Evolutionary conservation across 257 asterid species (phyloP).

Genomic region (Paraleonurus japonicus): DNA sequence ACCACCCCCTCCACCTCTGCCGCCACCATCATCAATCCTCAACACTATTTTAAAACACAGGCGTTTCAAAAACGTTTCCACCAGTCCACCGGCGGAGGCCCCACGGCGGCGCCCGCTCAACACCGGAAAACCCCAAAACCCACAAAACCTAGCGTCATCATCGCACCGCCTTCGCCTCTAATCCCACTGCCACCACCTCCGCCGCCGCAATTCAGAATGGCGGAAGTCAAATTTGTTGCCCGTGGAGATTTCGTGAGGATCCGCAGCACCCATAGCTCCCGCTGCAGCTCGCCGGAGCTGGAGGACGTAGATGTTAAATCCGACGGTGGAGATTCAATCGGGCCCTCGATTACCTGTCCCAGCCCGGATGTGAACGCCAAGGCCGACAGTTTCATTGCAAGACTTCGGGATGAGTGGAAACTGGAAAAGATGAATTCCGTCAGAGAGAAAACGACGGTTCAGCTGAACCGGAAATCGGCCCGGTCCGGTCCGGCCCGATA

Average conservation of each 20-base stretch:
- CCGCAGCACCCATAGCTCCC: constrained; percentile 58
- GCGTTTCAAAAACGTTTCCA: constrained; percentile 37
- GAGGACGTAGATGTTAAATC: constrained; percentile 72
- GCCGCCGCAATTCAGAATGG: constrained; percentile 79
- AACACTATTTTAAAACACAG: constrained; percentile 61
- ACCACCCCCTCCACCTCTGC: constrained; percentile 21
- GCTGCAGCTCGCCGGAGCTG: constrained; percentile 67
- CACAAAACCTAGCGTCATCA: constrained; percentile 36
- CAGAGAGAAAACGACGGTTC: constrained; percentile 36
- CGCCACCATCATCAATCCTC: constrained; percentile 66
- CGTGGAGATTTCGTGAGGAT: constrained; percentile 62
- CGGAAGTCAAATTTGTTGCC: constrained; percentile 46
- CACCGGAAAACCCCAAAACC: constrained; percentile 71
- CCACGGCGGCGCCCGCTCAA: constrained; percentile 25
- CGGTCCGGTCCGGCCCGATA: constrained; percentile 1
- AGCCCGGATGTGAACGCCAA: constrained; percentile 86
- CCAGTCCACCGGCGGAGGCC: constrained; percentile 30
- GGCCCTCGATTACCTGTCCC: constrained; percentile 67
- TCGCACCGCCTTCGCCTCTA: constrained; percentile 65
- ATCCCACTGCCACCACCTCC: constrained; percentile 69
- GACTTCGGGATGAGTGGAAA: constrained; percentile 76
- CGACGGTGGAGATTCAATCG: constrained; percentile 50
- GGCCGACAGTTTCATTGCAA: constrained; percentile 76
- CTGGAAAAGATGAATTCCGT: constrained; percentile 68
- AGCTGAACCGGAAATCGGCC: constrained; percentile 32